Conservation (phyloP, 2,329 filamentous ascomycete genomes). For the Kalmusia sp. region DNA sequence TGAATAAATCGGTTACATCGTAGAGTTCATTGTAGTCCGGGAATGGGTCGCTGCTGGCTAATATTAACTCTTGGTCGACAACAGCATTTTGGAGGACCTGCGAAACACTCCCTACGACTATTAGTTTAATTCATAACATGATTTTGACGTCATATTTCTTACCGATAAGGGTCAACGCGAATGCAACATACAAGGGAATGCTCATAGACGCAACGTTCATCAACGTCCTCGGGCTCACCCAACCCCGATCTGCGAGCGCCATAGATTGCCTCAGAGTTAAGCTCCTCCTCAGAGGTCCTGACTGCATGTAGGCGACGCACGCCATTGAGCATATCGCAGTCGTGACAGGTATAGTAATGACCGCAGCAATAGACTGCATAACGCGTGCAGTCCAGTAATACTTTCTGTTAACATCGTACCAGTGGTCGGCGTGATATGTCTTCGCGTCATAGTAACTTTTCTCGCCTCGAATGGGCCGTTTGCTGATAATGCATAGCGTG, state of each 20-base stretch:
- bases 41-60: not conserved
- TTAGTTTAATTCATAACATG: not conserved
- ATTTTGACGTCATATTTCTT: not conserved
- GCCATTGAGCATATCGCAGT: constrained; percentile 18
- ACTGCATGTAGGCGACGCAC: constrained; percentile 19
- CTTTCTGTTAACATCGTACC: constrained; percentile 10
- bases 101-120: not conserved
- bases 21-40: too few species aligned
- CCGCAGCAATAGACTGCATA: constrained; percentile 9
- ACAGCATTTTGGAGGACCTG: constrained; percentile 5
- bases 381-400: constrained; percentile 11
- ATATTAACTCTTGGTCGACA: not conserved
- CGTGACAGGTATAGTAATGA: constrained; percentile 21
- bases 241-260: constrained; percentile 19
- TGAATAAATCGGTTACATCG: too few species aligned
- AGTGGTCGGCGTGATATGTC: not conserved
- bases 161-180: constrained; percentile 16
- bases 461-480: not conserved
- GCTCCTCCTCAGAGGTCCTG: constrained; percentile 4
- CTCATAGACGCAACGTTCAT: not conserved
- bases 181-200: constrained; percentile 13
- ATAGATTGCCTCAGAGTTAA: constrained; percentile 15
- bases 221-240: constrained; percentile 11
- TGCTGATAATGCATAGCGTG: not conserved
- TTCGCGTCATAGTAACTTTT: not conserved